Conservation (phyloP, 2,329 filamentous ascomycete genomes). For the Cordyceps cicadae region DNA sequence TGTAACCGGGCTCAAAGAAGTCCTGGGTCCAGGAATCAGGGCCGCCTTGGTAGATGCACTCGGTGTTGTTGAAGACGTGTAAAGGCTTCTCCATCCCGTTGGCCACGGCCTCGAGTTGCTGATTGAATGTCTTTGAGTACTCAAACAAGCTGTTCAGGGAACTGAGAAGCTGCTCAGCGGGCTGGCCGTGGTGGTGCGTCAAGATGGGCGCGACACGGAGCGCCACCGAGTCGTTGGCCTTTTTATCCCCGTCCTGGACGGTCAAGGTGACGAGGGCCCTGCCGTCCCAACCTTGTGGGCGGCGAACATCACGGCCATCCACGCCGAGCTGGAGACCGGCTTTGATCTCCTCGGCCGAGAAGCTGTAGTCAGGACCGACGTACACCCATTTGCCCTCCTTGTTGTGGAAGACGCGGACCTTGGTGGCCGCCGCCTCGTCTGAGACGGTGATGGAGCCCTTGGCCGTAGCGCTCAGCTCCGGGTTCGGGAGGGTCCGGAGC, state of each 20-base stretch:
- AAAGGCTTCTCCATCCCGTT: background rate
- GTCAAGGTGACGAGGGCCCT: conserved; percentile 21
- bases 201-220: conserved; percentile 28
- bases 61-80: too few species aligned
- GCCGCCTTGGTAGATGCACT: too few species aligned
- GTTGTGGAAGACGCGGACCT: conserved; percentile 23
- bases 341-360: conserved; percentile 21
- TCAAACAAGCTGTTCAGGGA: too few species aligned
- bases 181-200: conserved; percentile 28
- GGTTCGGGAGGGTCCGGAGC: conserved; percentile 22
- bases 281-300: conserved; percentile 20
- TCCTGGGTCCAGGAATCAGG: conserved; percentile 1
- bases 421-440: conserved; percentile 11
- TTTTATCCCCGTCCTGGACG: conserved; percentile 18
- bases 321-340: conserved; percentile 25
- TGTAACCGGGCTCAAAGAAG: conserved; percentile 6
- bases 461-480: conserved; percentile 10
- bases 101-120: background rate
- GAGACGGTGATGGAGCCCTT: conserved; percentile 15
- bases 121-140: background rate
- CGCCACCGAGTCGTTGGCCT: conserved; percentile 20
- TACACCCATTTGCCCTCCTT: conserved; percentile 19
- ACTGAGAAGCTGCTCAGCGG: conserved; percentile 19
- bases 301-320: conserved; percentile 25
- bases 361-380: conserved; percentile 18